Evolutionary conservation across 352 stramenopile species (phyloP), one percentile per base, ranked within the genome.

Genomic region (Phytophthora fragariaefolia): DNA sequence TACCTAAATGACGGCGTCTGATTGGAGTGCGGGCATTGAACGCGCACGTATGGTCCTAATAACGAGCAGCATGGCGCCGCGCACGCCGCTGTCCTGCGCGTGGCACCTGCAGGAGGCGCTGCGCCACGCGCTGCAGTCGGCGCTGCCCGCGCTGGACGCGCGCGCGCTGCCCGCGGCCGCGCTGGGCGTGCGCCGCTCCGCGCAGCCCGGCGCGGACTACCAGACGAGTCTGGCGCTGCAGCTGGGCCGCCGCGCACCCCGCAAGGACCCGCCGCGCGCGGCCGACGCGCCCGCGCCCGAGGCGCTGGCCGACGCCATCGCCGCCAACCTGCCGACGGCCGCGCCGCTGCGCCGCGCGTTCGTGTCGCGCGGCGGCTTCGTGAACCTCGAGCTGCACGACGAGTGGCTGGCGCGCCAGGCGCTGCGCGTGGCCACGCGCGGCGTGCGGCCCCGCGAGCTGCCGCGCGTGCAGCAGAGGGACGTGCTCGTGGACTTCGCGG

Each of bases 401-500:
- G 70, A 73, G n/a, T 96, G 79, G 73, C 61, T 96, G 38, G 87
- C 87, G 0, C 66, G 73, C 18, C 79, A 90, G 10, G 75, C 86
- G 6, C 52, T 89, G 40, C 47, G 60, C 23, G 89, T 94, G 75
- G 85, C 85, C 6, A 92, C 82, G 18, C 9, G 70, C 1, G 84
- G 82, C 18, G 69, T 91, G 6, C 47, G 51, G 17, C 76, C 79
- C 5, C 59, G 58, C 6, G 34, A 63, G 8, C 58, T 71, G 6
- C 54, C 55, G 8, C n/a, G 9, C 2, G 60, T 52, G 18, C 43
- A 74, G 17, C 68, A 74, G 24, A 64, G 59, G 46, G 28, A 72
- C 47, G 80, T 93, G 52, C 72, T 96, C 3, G 86, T 94, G 55
- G 87, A 96, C 63, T 96, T 94, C 74, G 84, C 82, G 27, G 83